Percentiles rank a stretch among this genome's conserved stretches.
phyloP scores from a whole-genome alignment of 257 asterid genomes.

The Ehretia macrophylla region DNA sequence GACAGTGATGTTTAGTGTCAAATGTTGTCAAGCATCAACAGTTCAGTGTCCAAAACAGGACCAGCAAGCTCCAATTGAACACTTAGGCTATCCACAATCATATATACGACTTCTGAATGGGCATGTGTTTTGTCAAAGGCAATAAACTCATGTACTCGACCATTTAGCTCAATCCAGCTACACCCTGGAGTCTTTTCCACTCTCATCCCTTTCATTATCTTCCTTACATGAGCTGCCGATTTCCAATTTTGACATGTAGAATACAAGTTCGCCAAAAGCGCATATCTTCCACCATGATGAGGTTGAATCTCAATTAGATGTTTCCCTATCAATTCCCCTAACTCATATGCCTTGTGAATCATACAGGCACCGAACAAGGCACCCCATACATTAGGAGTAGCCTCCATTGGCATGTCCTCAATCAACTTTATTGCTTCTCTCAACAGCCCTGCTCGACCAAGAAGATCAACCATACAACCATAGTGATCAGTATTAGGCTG shows the following conservation, averaged over 20 bases:
- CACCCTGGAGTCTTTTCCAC: conserved; percentile 43
- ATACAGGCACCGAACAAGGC: conserved; percentile 51
- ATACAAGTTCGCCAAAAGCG: conserved; percentile 42
- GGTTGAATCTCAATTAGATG: conserved; percentile 35
- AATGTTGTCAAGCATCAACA: background rate
- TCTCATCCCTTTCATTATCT: conserved; percentile 35
- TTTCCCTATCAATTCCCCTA: conserved; percentile 41
- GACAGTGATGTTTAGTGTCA: too few relatives aligned
- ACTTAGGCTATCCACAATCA: conserved; percentile 12
- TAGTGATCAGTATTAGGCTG: conserved; percentile 40
- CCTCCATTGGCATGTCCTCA: conserved; percentile 35
- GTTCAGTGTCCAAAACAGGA: background rate
- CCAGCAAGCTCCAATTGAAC: conserved; percentile 1
- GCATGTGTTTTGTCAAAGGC: conserved; percentile 20
- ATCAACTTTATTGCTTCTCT: conserved; percentile 41
- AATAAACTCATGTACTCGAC: conserved; percentile 41
- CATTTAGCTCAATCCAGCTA: conserved; percentile 50
- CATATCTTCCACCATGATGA: conserved; percentile 33
- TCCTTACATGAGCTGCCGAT: conserved; percentile 36
- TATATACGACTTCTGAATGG: conserved; percentile 8
- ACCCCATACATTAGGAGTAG: conserved; percentile 40
- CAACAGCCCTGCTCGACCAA: conserved; percentile 51
- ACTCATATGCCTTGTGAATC: conserved; percentile 37
- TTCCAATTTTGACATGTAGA: conserved; percentile 31
- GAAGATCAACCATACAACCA: conserved; percentile 58